Base-by-base conservation (phyloP, 257 asterid genomes). In the Rhazya stricta region DNA sequence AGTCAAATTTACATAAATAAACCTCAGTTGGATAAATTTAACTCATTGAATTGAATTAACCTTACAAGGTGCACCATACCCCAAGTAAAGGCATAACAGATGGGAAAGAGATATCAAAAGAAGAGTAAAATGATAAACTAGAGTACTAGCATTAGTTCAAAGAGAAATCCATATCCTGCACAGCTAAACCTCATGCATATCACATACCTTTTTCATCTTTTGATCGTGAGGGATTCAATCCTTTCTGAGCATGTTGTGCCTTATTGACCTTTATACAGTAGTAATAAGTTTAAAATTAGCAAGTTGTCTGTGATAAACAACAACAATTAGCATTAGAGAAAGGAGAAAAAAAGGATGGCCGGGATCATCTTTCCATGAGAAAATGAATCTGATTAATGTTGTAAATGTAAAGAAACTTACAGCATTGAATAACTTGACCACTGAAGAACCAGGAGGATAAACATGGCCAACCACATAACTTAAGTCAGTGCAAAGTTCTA, bases 401-500 rank as follows among this genome's bases (percentile, higher is more conserved):
- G 48, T 29, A 42, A 25, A 45, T 46, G 69, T 61, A 63, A 7
- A 58, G 56, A 73, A 67, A 88, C 98, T 91, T 91, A 95, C 98
- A 60, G 97, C 99, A 80, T 95, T 95, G 60, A 95, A 95, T 84
- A 95, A 74, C 93, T 95, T 95, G 85, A 95, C 98, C 87, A 95
- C 99, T 95, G 89, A 41, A 72, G 71, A 2, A 51, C 79, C 81
- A 77, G 56, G 74, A 4, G 76, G 25, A 46, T 58, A 83, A 56
- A 34, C 27, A 74, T 4, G 76, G 73, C 18, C 23, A 76, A 86
- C 73, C 60, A 50, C 50, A 71, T 18, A 36, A 69, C 37, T 62
- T 50, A 77, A 42, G 51, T 77, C 57, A 56, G 78, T 57, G 29
- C 21, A 48, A 67, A 80, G 42, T 27, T 37, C 23, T 43, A 42